Evolutionary conservation across 495 filamentous ascomycete genomes (phyloP).

Genomic region (Copromyces sp.): DNA sequence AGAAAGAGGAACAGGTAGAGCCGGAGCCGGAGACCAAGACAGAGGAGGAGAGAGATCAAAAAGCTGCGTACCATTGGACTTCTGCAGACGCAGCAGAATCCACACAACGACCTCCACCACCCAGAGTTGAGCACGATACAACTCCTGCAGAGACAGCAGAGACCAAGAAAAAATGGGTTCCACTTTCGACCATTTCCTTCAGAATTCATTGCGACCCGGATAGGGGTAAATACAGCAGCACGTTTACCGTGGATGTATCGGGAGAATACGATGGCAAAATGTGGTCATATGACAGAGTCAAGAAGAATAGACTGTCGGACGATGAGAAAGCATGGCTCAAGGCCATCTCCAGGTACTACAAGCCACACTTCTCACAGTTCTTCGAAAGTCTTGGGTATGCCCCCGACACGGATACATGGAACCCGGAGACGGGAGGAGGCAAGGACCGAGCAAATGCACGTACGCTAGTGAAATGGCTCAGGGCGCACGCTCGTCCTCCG

Average conservation of each 20-base stretch:
- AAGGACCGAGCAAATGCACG: background rate
- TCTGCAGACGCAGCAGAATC: too few relatives aligned
- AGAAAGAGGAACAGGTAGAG: too few relatives aligned
- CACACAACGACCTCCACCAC: too few relatives aligned
- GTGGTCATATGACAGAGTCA: background rate
- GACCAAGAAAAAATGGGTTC: background rate
- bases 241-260: background rate
- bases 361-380: background rate
- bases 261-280: background rate
- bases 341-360: background rate
- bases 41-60: background rate
- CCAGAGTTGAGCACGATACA: background rate
- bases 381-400: background rate
- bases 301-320: background rate
- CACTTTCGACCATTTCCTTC: background rate
- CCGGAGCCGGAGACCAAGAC: background rate
- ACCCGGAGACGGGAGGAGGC: background rate
- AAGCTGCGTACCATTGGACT: too few relatives aligned
- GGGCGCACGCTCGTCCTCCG: background rate
- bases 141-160: background rate
- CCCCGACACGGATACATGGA: background rate
- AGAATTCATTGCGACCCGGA: background rate
- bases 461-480: background rate
- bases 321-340: background rate
- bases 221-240: background rate